Percentiles rank a stretch among this genome's conserved stretches.
Evolutionary conservation across 495 filamentous ascomycete genomes (phyloP).

Genomic region (Chaetomium cochliodes): DNA sequence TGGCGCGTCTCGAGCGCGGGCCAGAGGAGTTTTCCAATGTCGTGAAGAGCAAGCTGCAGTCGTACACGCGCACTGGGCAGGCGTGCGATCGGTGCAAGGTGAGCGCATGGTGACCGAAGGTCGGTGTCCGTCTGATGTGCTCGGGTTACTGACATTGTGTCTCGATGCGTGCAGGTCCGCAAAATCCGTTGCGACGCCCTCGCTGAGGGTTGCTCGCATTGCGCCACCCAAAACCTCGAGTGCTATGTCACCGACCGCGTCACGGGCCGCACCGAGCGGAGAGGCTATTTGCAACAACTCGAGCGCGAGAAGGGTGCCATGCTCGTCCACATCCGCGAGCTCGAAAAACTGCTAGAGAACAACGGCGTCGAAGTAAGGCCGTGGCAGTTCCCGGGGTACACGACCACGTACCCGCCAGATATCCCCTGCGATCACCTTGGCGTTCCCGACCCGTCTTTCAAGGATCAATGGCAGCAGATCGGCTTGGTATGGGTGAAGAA

Average conservation of each 20-base stretch:
- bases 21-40: slow-evolving; percentile 65
- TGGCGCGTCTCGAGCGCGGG: slow-evolving; percentile 48
- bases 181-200: slow-evolving; percentile 81
- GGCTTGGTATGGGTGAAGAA: slow-evolving; percentile 54
- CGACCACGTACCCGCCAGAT: slow-evolving; percentile 35
- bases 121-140: background rate
- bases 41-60: slow-evolving; percentile 62
- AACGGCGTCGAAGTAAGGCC: slow-evolving; percentile 43
- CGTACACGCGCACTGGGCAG: slow-evolving; percentile 72
- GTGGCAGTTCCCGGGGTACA: slow-evolving; percentile 36
- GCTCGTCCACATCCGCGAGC: slow-evolving; percentile 49
- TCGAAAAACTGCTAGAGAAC: slow-evolving; percentile 48
- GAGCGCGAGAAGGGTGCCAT: slow-evolving; percentile 58
- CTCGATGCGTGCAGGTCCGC: slow-evolving; percentile 55
- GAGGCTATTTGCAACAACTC: slow-evolving; percentile 69
- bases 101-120: background rate
- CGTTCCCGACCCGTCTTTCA: slow-evolving; percentile 33
- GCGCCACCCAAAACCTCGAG: slow-evolving; percentile 64
- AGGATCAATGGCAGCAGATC: slow-evolving; percentile 46
- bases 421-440: slow-evolving; percentile 31
- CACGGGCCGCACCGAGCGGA: slow-evolving; percentile 74
- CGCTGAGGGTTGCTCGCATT: slow-evolving; percentile 71
- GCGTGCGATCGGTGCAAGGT: slow-evolving; percentile 90
- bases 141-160: slow-evolving; percentile 7
- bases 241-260: slow-evolving; percentile 85